A percentile compares a stretch with the other conserved stretches of the same genome.
These are phyloP conservation scores for Phytopythium boreale DNA, from an alignment of 352 stramenopile genomes.

Conservation along the genomic window DNA sequence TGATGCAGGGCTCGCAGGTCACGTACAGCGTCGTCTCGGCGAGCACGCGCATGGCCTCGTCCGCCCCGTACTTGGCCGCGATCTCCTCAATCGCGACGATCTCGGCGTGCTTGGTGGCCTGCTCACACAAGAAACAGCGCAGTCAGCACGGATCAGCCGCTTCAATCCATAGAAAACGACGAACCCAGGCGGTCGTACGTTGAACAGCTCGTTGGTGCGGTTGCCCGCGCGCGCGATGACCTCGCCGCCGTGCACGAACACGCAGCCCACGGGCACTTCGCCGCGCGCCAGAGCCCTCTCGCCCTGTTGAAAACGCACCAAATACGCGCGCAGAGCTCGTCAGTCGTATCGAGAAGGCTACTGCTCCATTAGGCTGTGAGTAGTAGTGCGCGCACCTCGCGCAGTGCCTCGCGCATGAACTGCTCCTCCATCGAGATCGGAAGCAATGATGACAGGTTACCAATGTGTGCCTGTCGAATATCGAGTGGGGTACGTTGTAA, in stretches of 20 bases:
- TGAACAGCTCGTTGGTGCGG: conserved; percentile 86
- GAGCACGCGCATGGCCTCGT: conserved; percentile 41
- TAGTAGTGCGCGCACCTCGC: conserved; percentile 35
- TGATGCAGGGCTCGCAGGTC: conserved; percentile 94
- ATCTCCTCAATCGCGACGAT: conserved; percentile 89
- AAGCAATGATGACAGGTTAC: neutral
- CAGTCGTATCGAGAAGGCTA: too few species aligned
- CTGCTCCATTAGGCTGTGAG: too few species aligned
- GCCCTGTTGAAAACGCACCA: conserved; percentile 59
- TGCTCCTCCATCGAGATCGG: conserved; percentile 32
- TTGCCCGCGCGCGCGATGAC: conserved; percentile 86
- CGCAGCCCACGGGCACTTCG: conserved; percentile 90
- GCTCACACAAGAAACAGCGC: neutral
- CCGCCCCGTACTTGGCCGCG: conserved; percentile 32
- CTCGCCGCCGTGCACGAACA: conserved; percentile 81
- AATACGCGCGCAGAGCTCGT: too few species aligned
- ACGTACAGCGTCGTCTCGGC: conserved; percentile 77
- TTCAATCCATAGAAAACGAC: too few species aligned
- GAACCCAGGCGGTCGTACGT: too few species aligned
- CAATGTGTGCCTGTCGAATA: neutral
- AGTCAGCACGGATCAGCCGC: too few species aligned
- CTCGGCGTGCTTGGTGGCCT: conserved; percentile 90
- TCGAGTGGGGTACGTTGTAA: conserved; percentile 9
- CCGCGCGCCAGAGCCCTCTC: conserved; percentile 67
- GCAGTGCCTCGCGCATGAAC: conserved; percentile 75